Conservation (phyloP, 805 yeast genomes). For the Wickerhamomyces bisporus region DNA sequence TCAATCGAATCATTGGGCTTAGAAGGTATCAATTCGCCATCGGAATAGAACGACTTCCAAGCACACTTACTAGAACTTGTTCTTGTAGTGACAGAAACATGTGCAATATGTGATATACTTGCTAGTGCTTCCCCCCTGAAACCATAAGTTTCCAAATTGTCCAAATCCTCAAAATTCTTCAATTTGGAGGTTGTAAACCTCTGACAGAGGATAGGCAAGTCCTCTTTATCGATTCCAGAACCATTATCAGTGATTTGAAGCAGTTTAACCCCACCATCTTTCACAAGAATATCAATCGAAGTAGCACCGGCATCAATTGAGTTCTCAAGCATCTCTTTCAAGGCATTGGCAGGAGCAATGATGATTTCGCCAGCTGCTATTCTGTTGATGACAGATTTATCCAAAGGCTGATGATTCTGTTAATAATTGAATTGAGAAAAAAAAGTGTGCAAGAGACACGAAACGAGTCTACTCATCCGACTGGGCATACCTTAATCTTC, state of each 20-base stretch:
- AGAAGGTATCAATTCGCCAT: constrained; percentile 54
- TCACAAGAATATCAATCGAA: constrained; percentile 69
- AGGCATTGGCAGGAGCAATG: constrained; percentile 88
- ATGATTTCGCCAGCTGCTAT: constrained; percentile 98
- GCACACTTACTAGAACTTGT: constrained; percentile 58
- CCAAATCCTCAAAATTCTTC: constrained; percentile 66
- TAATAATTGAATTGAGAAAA: too few species aligned
- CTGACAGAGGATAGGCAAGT: constrained; percentile 76
- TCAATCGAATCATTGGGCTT: constrained; percentile 34
- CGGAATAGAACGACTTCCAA: constrained; percentile 59
- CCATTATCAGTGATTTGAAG: constrained; percentile 91
- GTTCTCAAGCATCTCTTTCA: constrained; percentile 90
- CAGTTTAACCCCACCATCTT: constrained; percentile 87
- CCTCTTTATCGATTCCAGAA: constrained; percentile 67
- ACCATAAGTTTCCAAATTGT: constrained; percentile 73
- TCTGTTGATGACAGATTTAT: constrained; percentile 69
- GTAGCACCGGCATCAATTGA: constrained; percentile 82
- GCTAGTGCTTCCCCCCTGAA: constrained; percentile 97
- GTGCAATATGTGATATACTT: constrained; percentile 85
- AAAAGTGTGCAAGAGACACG: too few species aligned
- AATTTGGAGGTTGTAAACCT: constrained; percentile 91
- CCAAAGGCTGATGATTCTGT: too few species aligned
- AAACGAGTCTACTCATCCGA: too few species aligned
- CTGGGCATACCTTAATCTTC: constrained; percentile 2
- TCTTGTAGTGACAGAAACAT: constrained; percentile 76